phyloP scores from a whole-genome alignment of 352 stramenopile genomes.

The Phytophthora kernoviae region DNA sequence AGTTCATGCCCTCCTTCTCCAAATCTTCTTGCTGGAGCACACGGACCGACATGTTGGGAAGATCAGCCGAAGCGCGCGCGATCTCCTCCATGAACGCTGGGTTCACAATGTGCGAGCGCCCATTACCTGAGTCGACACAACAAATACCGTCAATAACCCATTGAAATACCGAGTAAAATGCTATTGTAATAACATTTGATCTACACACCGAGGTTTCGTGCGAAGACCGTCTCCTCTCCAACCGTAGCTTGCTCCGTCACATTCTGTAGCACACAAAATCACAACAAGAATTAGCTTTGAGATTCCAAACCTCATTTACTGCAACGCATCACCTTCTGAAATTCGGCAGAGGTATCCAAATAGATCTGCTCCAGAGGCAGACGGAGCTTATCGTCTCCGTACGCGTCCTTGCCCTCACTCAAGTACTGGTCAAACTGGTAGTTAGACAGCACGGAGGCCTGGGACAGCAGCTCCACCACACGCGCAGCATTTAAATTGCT shows the following conservation, averaged over 20 bases:
- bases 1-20: conserved; percentile 78
- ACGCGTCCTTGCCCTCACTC: conserved; percentile 52
- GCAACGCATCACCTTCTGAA: conserved; percentile 47
- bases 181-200: not conserved
- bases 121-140: conserved; percentile 49
- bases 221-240: conserved; percentile 85
- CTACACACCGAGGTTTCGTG: conserved; percentile 71
- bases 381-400: conserved; percentile 71
- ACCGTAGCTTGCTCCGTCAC: conserved; percentile 68
- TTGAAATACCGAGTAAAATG: not conserved
- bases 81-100: conserved; percentile 86
- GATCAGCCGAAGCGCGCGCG: conserved; percentile 59
- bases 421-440: conserved; percentile 90
- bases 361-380: conserved; percentile 73
- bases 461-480: conserved; percentile 72
- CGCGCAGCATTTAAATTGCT: conserved; percentile 37
- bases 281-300: conserved; percentile 1
- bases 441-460: conserved; percentile 85
- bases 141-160: not conserved
- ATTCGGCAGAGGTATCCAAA: conserved; percentile 55
- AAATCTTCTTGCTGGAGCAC: conserved; percentile 86
- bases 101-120: conserved; percentile 75
- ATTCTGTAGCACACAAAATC: conserved; percentile 31
- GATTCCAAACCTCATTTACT: not conserved
- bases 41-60: conserved; percentile 80